A percentile compares a stretch with the other conserved stretches of the same genome.
These are phyloP conservation scores for Ramularia collo-cygni DNA, from an alignment of 2,329 filamentous ascomycete genomes.

Conservation along the genomic window DNA sequence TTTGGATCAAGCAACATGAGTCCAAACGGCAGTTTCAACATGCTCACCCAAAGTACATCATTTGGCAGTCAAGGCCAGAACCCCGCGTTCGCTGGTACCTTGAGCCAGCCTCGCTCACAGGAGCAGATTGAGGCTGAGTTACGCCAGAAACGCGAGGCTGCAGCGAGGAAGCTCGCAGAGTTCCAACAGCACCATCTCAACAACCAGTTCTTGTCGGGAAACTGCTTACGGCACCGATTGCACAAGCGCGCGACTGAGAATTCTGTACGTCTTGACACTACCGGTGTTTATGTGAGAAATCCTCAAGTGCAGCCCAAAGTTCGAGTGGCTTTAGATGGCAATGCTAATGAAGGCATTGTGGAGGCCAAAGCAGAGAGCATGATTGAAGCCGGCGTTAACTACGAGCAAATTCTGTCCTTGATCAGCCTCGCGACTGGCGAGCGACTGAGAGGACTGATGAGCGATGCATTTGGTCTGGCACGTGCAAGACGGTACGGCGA, in stretches of 20 bases:
- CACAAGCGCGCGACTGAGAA: conserved; percentile 53
- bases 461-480: conserved; percentile 67
- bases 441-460: conserved; percentile 65
- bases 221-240: conserved; percentile 47
- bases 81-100: conserved; percentile 39
- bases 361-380: conserved; percentile 24
- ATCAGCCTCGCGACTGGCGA: conserved; percentile 79
- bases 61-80: conserved; percentile 33
- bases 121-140: conserved; percentile 60
- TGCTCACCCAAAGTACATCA: conserved; percentile 36
- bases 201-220: conserved; percentile 65
- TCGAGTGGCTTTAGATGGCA: conserved; percentile 24
- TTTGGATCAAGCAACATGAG: conserved; percentile 38
- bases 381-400: conserved; percentile 64
- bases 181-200: conserved; percentile 62
- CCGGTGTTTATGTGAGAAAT: conserved; percentile 42
- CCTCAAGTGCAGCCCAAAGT: conserved; percentile 17
- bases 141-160: conserved; percentile 59
- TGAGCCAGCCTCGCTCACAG: conserved; percentile 50
- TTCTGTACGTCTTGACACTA: conserved; percentile 52
- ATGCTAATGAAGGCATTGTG: conserved; percentile 23
- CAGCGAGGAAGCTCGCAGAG: conserved; percentile 54
- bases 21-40: conserved; percentile 42
- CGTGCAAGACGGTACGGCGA: conserved; percentile 68
- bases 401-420: conserved; percentile 77